phyloP scores from a whole-genome alignment of 352 stramenopile species.

The Phytophthora citrophthora region DNA sequence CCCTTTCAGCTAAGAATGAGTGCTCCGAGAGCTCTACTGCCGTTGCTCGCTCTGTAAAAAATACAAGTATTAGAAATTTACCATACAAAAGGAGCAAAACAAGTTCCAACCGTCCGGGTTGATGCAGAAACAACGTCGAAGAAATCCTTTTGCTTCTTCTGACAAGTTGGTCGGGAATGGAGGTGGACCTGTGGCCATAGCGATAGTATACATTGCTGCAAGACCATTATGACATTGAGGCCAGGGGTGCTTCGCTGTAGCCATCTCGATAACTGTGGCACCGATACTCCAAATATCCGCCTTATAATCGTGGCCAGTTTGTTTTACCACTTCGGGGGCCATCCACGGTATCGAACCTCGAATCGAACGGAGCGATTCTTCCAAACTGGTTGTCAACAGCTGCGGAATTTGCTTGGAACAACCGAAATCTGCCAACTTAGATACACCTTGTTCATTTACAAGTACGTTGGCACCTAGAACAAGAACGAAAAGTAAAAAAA shows the following conservation, averaged over 20 bases:
- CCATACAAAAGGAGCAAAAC: not conserved
- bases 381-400: conserved; percentile 80
- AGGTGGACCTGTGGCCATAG: conserved; percentile 56
- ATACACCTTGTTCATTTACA: conserved; percentile 86
- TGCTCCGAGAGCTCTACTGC: conserved; percentile 64
- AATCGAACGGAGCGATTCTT: conserved; percentile 84
- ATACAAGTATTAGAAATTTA: conserved; percentile 1
- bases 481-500: not conserved
- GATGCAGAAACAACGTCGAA: conserved; percentile 75
- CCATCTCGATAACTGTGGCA: conserved; percentile 84
- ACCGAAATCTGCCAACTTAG: conserved; percentile 91
- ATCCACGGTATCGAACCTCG: conserved; percentile 89
- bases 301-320: conserved; percentile 78
- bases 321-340: conserved; percentile 77
- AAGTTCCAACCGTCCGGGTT: conserved; percentile 57
- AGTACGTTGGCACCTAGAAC: conserved; percentile 85
- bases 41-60: conserved; percentile 61
- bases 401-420: conserved; percentile 89
- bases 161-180: conserved; percentile 64
- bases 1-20: conserved; percentile 51
- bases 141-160: conserved; percentile 55
- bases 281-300: conserved; percentile 86
- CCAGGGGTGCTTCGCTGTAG: conserved; percentile 76
- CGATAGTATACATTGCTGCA: conserved; percentile 75
- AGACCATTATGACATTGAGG: conserved; percentile 63